phyloP scores from a whole-genome alignment of 2,329 filamentous ascomycete genomes.

The Arthrobotrys entomopaga region DNA sequence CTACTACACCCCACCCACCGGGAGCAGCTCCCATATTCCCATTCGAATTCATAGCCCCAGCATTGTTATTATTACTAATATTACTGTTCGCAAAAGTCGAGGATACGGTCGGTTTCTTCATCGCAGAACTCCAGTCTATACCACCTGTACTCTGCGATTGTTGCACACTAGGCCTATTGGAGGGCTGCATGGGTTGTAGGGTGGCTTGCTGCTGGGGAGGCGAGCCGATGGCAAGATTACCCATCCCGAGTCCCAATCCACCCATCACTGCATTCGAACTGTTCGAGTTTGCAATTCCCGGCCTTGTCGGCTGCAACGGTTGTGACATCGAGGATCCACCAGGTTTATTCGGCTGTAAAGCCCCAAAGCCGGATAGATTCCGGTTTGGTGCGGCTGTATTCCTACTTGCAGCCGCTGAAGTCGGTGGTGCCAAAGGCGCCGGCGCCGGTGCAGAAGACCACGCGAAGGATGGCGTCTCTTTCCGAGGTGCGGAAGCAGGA shows the following conservation, averaged over 20 bases:
- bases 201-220: conserved; percentile 18
- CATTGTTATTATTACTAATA: conserved; percentile 18
- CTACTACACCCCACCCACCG: conserved; percentile 40
- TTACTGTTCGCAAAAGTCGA: conserved; percentile 33
- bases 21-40: not conserved
- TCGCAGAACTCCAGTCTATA: conserved; percentile 57
- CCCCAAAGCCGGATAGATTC: conserved; percentile 30
- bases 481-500: conserved; percentile 31
- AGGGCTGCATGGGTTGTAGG: conserved; percentile 34
- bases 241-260: conserved; percentile 53
- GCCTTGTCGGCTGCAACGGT: conserved; percentile 55
- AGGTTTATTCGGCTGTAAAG: conserved; percentile 36
- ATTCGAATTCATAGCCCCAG: not conserved
- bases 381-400: conserved; percentile 37
- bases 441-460: conserved; percentile 59
- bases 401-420: conserved; percentile 64
- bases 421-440: conserved; percentile 61
- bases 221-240: conserved; percentile 36
- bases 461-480: conserved; percentile 63
- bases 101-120: conserved; percentile 44
- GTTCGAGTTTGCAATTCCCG: conserved; percentile 41
- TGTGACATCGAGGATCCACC: conserved; percentile 12
- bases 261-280: conserved; percentile 43
- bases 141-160: conserved; percentile 27
- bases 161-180: conserved; percentile 13